These are phyloP conservation scores for Potentilla sterilis DNA, from an alignment of 306 rosid genomes.

Conservation along the genomic window DNA sequence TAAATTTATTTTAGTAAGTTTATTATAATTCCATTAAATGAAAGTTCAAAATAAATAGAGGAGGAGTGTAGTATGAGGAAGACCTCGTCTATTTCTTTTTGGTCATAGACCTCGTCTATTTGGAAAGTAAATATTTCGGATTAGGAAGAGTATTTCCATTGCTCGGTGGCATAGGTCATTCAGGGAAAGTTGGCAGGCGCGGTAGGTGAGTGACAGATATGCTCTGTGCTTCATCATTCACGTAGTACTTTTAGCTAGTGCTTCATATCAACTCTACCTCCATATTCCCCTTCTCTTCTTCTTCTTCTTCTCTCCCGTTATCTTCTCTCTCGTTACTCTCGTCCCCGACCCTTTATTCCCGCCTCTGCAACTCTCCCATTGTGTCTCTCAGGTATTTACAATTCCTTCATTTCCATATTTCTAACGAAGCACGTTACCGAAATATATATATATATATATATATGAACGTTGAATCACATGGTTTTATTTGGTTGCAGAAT, in stretches of 20 bases:
- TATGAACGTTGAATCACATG: background rate
- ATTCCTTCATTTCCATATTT: background rate
- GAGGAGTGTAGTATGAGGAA: background rate
- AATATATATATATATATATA: background rate
- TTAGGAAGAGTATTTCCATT: background rate
- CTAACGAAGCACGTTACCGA: too few relatives aligned
- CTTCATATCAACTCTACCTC: background rate
- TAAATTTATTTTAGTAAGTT: too few relatives aligned
- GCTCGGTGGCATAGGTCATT: background rate
- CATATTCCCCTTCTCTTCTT: background rate
- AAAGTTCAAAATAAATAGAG: too few relatives aligned
- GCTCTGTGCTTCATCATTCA: background rate
- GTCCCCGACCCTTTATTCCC: background rate
- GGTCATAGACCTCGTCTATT: background rate
- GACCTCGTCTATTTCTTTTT: background rate
- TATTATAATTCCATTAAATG: too few relatives aligned
- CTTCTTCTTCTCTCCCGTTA: background rate
- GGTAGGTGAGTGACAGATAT: conserved; percentile 8
- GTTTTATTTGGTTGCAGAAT: background rate
- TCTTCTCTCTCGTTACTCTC: background rate
- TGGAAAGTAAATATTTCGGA: background rate
- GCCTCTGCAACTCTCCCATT: background rate
- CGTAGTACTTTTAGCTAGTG: background rate
- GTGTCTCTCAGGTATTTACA: background rate
- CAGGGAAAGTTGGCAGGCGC: background rate